Evolutionary conservation across 306 rosid genomes (phyloP), one percentile per base, ranked within the genome.

Genomic region (Rubus idaeus): DNA sequence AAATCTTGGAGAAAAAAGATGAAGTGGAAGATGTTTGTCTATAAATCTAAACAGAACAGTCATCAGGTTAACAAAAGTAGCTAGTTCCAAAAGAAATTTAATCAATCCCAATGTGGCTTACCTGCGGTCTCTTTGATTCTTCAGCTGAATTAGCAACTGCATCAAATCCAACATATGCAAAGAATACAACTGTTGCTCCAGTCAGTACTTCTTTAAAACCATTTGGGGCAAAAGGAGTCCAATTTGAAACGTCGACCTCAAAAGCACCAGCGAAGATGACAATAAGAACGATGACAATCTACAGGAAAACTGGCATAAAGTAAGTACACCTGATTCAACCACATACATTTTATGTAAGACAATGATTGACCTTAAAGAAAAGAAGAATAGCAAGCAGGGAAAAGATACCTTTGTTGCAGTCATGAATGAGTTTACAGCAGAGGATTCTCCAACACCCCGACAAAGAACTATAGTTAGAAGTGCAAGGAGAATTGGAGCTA

Each of bases 121-220:
- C 98, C 98, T 93, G 96, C 1, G 98, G 99, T 76, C 85, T 88
- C 86, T 88, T 96, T 77, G 99, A 86, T 86, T 96, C 99, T 87
- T 96, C 99, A 8, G 99, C 99, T 79, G 99, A 96, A 88, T 96
- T 96, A 45, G 99, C 99, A 88, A 96, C 98, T 21, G 99, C 99
- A 82, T 96, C 99, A 84, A 96, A 96, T 61, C 99, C 99, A 83
- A 96, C 97, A 79, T 95, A 95, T 45, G 99, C 97, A 84, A 95
- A 95, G 81, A 95, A 95, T 47, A 95, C 99, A 64, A 92, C 94
- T 6, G 99, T 96, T 46, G 99, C 99, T 81, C 99, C 99, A 0
- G 97, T 92, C 78, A 92, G 87, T 76, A 92, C 84, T 64, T 84
- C 58, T 78, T 87, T 81, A 5, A 84, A 20, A 79, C 98, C 99